phyloP scores from a whole-genome alignment of 78 protist genomes.

The Emiliania huxleyi region DNA sequence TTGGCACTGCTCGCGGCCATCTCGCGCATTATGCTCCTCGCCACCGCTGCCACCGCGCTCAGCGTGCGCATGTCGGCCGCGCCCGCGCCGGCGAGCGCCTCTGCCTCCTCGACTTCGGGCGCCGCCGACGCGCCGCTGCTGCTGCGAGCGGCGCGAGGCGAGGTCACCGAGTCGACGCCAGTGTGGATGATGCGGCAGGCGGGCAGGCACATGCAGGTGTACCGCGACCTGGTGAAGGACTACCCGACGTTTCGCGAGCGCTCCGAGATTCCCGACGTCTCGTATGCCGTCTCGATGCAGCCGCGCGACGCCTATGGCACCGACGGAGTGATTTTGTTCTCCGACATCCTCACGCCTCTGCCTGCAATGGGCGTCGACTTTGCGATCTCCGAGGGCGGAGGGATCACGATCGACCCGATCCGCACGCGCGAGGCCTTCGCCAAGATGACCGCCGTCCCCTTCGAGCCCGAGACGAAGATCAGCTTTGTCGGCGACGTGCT shows the following conservation, averaged over 20 bases:
- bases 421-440: background rate
- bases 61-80: background rate
- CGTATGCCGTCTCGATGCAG: background rate
- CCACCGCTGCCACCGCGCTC: no score
- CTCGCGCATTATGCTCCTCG: no score
- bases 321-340: conserved; percentile 43
- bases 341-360: conserved; percentile 53
- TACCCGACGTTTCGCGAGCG: conserved; percentile 50
- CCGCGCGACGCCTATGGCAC: conserved; percentile 18
- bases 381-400: background rate
- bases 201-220: conserved; percentile 78
- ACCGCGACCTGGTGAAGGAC: conserved; percentile 29
- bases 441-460: background rate
- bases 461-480: background rate
- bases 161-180: conserved; percentile 68
- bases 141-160: conserved; percentile 74
- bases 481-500: conserved; percentile 36
- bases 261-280: conserved; percentile 38
- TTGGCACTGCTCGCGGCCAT: no score
- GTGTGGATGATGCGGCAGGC: conserved; percentile 98
- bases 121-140: background rate
- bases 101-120: background rate
- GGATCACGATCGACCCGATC: conserved; percentile 15
- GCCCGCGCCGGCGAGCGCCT: background rate
- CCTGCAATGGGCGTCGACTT: conserved; percentile 51